A percentile compares a stretch with the other conserved stretches of the same genome.
phyloP scores from a whole-genome alignment of 768 basidiomycete genomes.

The Trametes sanguinea region DNA sequence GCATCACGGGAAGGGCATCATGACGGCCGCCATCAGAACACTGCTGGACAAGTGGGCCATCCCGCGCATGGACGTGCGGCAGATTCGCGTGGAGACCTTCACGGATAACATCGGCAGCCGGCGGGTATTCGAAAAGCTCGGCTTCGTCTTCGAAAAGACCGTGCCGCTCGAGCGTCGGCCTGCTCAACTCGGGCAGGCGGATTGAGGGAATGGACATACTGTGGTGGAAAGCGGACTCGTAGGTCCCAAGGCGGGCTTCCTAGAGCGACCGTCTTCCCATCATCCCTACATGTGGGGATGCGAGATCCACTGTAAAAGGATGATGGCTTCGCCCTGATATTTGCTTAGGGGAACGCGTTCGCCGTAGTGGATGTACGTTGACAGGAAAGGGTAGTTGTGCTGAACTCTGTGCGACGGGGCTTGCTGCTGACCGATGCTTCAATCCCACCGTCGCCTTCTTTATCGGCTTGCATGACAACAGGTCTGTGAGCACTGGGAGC shows the following conservation, averaged over 20 bases:
- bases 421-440: not conserved
- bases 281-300: not conserved
- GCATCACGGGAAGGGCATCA: slow-evolving; percentile 70
- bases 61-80: slow-evolving; percentile 60
- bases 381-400: not conserved
- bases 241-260: not conserved
- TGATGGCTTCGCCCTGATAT: slow-evolving; percentile 3
- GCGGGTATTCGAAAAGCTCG: slow-evolving; percentile 68
- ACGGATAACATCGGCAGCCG: slow-evolving; percentile 60
- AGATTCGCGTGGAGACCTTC: slow-evolving; percentile 47
- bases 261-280: not conserved
- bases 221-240: slow-evolving; percentile 25
- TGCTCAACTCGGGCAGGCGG: slow-evolving; percentile 39
- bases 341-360: not conserved
- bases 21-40: slow-evolving; percentile 62
- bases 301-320: not conserved
- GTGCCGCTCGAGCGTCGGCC: slow-evolving; percentile 41
- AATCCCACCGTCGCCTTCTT: slow-evolving; percentile 10
- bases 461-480: slow-evolving; percentile 11
- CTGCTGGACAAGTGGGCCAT: slow-evolving; percentile 62
- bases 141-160: slow-evolving; percentile 47
- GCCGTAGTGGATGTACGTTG: not conserved
- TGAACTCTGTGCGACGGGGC: not conserved
- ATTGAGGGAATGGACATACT: slow-evolving; percentile 27
- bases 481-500: not conserved